These are phyloP conservation scores for Cytidiella melzeri DNA, from an alignment of 768 basidiomycete species.

Conservation along the genomic window DNA sequence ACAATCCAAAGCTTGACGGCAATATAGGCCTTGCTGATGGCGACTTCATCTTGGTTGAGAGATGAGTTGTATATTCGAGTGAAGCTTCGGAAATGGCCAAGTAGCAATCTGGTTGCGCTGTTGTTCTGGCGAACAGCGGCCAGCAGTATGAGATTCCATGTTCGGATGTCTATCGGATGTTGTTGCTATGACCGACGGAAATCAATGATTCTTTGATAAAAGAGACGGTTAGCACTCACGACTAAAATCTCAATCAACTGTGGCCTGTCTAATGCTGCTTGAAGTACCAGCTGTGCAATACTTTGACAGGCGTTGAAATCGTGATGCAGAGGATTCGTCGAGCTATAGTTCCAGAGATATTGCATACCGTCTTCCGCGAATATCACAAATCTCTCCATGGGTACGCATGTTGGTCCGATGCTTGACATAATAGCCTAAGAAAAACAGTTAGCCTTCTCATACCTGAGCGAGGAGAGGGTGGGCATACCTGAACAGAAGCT, in stretches of 20 bases:
- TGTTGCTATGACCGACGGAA: no score
- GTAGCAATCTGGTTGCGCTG: constrained; percentile 35
- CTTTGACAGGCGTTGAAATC: constrained; percentile 46
- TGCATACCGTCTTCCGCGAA: constrained; percentile 46
- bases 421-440: constrained; percentile 7
- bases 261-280: constrained; percentile 39
- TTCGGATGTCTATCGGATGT: constrained; percentile 32
- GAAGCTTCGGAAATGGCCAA: constrained; percentile 47
- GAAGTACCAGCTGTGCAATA: constrained; percentile 47
- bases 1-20: constrained; percentile 70
- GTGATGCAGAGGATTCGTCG: constrained; percentile 41
- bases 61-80: constrained; percentile 39
- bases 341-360: constrained; percentile 46
- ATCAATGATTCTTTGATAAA: no score
- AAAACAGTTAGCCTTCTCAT: background rate
- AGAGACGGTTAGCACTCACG: no score
- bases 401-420: constrained; percentile 12
- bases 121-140: constrained; percentile 39
- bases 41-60: constrained; percentile 34
- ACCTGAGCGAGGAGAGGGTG: background rate
- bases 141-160: constrained; percentile 62
- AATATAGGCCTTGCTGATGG: constrained; percentile 60
- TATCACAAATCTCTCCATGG: constrained; percentile 29
- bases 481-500: constrained; percentile 37
- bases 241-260: constrained; percentile 35